Evolutionary conservation across 805 yeast species (phyloP).

Genomic region (Zygoascus flipseniorum): DNA sequence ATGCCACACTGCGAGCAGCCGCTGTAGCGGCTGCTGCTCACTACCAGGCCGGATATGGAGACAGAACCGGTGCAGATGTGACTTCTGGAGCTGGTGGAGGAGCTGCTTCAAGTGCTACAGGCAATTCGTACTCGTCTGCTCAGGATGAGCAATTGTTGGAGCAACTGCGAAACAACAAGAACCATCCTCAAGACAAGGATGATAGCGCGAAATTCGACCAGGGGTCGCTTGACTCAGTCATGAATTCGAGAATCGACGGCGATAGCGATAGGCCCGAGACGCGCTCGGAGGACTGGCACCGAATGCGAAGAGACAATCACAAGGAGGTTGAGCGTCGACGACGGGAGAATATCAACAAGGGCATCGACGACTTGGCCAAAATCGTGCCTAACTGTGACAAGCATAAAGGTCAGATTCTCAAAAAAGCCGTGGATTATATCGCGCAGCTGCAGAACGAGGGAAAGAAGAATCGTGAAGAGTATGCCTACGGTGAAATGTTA

Average conservation of each 20-base stretch:
- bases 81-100: slow-evolving; percentile 6
- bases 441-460: slow-evolving; percentile 85
- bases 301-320: slow-evolving; percentile 79
- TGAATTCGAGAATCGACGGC: background rate
- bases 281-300: slow-evolving; percentile 81
- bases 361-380: slow-evolving; percentile 72
- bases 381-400: slow-evolving; percentile 76
- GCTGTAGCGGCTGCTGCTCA: background rate
- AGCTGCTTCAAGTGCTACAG: background rate
- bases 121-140: background rate
- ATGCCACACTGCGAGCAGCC: background rate
- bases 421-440: slow-evolving; percentile 84
- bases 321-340: slow-evolving; percentile 93
- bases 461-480: slow-evolving; percentile 81
- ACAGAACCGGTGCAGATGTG: background rate
- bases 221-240: background rate
- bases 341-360: slow-evolving; percentile 78
- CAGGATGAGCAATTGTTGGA: slow-evolving; percentile 1
- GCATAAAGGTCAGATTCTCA: slow-evolving; percentile 84
- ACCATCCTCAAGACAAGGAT: background rate
- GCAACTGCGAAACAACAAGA: background rate
- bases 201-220: background rate
- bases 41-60: background rate
- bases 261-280: slow-evolving; percentile 37
- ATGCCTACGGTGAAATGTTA: slow-evolving; percentile 87